Evolutionary conservation across 768 basidiomycete species (phyloP), one percentile per base, ranked within the genome.

Genomic region (Strobilomyces dryophilus): DNA sequence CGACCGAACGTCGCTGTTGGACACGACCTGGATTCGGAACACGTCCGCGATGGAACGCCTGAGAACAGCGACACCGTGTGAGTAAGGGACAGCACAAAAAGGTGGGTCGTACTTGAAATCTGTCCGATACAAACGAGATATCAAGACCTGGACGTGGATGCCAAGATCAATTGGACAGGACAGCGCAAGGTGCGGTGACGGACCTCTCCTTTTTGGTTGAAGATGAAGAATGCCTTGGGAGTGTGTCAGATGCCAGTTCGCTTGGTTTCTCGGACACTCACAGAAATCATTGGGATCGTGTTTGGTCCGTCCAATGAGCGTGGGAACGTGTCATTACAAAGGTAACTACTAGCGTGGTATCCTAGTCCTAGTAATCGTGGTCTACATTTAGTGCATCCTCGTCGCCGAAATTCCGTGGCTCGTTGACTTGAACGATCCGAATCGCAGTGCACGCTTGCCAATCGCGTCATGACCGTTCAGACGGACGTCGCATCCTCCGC

Each of bases 201-300:
- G 51, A 94, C 95, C 82, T 98, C 97, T 71, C 97, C 97, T 72
- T 98, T 98, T 72, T 95, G 93, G 68, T 98, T 99, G 79, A 98
- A 97, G 53, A 98, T 92, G 73, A 98, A 98, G 83, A 98, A 98
- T 45, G 91, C 95, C 95, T 98, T 60, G 47, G 43, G n/a, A 56
- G 21, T 12, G 34, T 15, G 45, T 56, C 20, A 49, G 55, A 48
- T 42, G 49, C 15, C 34, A 14, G 34, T 39, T 12, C 27, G 27
- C 32, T 12, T 52, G 37, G 10, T 36, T 41, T 21, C 11, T 44
- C 34, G 21, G 21, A 17, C 45, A 58, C 77, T 67, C 57, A 79
- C 77, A 47, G 77, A 79, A 56, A 79, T 79, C 77, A 79, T 79
- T n/a, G n/a, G n/a, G n/a, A n/a, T n/a, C n/a, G n/a, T n/a, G n/a